Percentiles rank a stretch among this genome's conserved stretches.
These are phyloP conservation scores for Lecanicillium sp. DNA, from an alignment of 2,329 filamentous ascomycete species.

Conservation along the genomic window DNA sequence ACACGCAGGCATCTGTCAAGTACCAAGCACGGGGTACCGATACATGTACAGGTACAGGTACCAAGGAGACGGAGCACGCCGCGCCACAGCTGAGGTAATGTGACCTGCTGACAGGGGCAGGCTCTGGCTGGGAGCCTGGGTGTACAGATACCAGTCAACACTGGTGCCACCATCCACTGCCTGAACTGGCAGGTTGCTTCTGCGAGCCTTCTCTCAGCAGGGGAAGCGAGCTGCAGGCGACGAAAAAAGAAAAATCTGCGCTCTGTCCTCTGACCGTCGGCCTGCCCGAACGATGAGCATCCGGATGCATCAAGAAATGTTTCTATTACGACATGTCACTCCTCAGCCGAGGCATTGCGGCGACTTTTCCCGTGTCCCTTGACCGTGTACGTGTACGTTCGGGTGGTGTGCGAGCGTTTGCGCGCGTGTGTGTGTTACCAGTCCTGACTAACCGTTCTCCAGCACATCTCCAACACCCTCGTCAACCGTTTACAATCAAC, in stretches of 20 bases:
- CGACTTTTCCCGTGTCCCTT: neutral
- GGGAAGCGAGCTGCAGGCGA: neutral
- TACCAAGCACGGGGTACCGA: too few relatives aligned
- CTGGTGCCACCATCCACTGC: too few relatives aligned
- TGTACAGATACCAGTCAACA: too few relatives aligned
- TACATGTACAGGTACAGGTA: too few relatives aligned
- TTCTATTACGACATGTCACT: neutral
- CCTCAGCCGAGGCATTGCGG: neutral
- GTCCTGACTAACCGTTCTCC: too few relatives aligned
- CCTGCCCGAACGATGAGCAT: neutral
- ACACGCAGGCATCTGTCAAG: too few relatives aligned
- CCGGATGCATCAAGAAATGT: neutral
- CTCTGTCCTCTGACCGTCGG: neutral
- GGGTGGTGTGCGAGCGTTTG: neutral
- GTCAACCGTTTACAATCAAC: too few relatives aligned
- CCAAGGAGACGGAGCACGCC: neutral
- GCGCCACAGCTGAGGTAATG: conserved; percentile 3
- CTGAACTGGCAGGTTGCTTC: conserved; percentile 7
- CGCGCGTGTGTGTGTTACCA: too few relatives aligned
- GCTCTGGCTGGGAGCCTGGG: neutral
- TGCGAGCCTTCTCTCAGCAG: conserved; percentile 2
- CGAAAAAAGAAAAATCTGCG: conserved; percentile 1
- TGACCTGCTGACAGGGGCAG: conserved; percentile 2
- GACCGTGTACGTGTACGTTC: neutral
- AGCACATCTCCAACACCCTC: too few relatives aligned